A percentile compares a stretch with the other conserved stretches of the same genome.
These are phyloP conservation scores for Dactylellina cionopaga DNA, from an alignment of 2,329 filamentous ascomycete species.

Conservation along the genomic window DNA sequence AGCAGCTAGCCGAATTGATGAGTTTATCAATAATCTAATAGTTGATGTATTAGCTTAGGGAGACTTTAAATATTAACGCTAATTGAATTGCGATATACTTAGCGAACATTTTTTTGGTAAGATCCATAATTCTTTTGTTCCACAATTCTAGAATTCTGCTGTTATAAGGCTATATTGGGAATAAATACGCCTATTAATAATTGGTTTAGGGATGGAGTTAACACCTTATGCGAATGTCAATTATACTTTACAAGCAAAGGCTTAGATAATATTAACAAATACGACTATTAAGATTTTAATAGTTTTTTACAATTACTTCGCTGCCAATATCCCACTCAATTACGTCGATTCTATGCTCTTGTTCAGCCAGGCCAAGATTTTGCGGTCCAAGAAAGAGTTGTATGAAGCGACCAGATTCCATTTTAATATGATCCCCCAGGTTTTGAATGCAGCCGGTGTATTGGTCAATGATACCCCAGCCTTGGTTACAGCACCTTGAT, in stretches of 20 bases:
- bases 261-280: not conserved
- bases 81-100: not conserved
- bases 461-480: no score
- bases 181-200: not conserved
- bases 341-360: no score
- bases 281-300: not conserved
- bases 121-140: not conserved
- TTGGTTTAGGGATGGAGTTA: not conserved
- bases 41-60: not conserved
- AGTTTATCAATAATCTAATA: not conserved
- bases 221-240: not conserved
- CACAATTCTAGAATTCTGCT: not conserved
- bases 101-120: not conserved
- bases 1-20: not conserved
- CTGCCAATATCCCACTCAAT: no score
- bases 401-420: no score
- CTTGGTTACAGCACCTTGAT: no score
- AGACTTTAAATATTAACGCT: not conserved
- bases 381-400: no score
- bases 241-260: not conserved
- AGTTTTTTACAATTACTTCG: no score
- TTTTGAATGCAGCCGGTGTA: no score
- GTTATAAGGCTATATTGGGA: not conserved
- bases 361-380: no score
- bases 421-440: no score